Base-by-base conservation (phyloP, 2,329 filamentous ascomycete species). In the Pseudocercospora musae region DNA sequence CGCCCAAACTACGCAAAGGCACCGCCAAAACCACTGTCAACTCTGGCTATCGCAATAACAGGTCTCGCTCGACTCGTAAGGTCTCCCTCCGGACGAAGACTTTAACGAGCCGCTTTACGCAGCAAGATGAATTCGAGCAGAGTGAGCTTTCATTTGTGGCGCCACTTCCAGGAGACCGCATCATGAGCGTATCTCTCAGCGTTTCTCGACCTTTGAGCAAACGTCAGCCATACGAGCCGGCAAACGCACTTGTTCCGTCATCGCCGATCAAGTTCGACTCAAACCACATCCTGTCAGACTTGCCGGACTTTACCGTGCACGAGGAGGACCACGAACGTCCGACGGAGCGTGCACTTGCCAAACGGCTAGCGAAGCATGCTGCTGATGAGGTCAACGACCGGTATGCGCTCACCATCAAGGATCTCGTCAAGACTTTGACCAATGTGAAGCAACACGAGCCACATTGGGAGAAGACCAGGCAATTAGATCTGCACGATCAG, bases 361-460 rank as follows among this genome's bases (percentile, higher is more conserved):
- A 76, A 59, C 76, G 79, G 57, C 80, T 87, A 71, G 76, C 84
- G 66, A 82, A 86, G 58, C 76, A 78, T 67, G 74, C 73, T 75
- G 83, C 78, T 74, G 81, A 84, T 58, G 82, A 82, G 62, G 76
- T 86, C 75, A 74, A 91, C 81, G 82, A 90, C 76, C 81, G 87
- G 53, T 88, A 96, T 78, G 91, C 92, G 25, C 84, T 94, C 74
- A 90, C 91, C 44, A 89, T 92, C 64, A 89, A 92, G 66, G 87
- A 90, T 59, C 83, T 99, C 10, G 90, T 99, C 54, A 92, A 92
- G 76, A 90, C 91, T 63, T 85, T 99, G 63, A 94, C 93, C 13
- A 93, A 98, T 74, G 89, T 90, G 23, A 90, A 96, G 72, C 91
- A 92, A 9, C 92, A 89, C 66, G 93, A 98, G 77, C 92, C 92